Percentiles rank a stretch among this genome's conserved stretches.
Evolutionary conservation across 495 filamentous ascomycete genomes (phyloP).

Genomic region (Aspergillus sparsus): DNA sequence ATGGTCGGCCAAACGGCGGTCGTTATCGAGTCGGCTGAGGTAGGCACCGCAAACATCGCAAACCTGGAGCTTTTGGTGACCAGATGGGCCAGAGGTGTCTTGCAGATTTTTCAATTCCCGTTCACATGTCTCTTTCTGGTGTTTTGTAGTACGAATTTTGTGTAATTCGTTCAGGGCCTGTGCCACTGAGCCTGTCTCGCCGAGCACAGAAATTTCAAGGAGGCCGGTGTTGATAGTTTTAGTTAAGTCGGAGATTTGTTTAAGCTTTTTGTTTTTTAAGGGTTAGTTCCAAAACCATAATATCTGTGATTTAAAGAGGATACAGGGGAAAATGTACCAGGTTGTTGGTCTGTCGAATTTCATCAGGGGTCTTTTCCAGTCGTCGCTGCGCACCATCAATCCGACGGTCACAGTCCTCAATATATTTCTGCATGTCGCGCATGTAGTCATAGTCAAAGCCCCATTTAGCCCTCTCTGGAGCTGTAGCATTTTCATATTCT

Average conservation of each 20-base stretch:
- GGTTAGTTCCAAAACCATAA: neutral
- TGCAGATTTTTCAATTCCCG: conserved; percentile 87
- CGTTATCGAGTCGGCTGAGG: conserved; percentile 87
- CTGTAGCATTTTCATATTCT: conserved; percentile 74
- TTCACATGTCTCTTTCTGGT: conserved; percentile 81
- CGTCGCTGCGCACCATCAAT: conserved; percentile 89
- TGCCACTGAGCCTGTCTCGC: conserved; percentile 76
- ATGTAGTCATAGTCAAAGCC: conserved; percentile 96
- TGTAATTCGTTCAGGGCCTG: conserved; percentile 83
- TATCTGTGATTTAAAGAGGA: neutral
- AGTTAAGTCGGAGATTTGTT: conserved; percentile 80
- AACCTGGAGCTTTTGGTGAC: conserved; percentile 97
- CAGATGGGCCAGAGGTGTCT: conserved; percentile 86
- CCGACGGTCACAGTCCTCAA: conserved; percentile 92
- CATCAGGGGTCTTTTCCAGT: conserved; percentile 96
- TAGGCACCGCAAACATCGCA: conserved; percentile 98
- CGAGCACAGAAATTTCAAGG: conserved; percentile 81
- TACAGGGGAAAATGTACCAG: conserved; percentile 50
- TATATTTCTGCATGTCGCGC: conserved; percentile 91
- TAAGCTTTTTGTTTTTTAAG: conserved; percentile 52
- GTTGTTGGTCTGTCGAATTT: conserved; percentile 94
- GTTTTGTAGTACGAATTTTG: conserved; percentile 76
- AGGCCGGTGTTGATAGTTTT: conserved; percentile 79
- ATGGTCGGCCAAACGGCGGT: conserved; percentile 89
- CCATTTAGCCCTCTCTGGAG: conserved; percentile 70